phyloP scores from a whole-genome alignment of 83 land plant genomes.

The Isoetes engelmannii region DNA sequence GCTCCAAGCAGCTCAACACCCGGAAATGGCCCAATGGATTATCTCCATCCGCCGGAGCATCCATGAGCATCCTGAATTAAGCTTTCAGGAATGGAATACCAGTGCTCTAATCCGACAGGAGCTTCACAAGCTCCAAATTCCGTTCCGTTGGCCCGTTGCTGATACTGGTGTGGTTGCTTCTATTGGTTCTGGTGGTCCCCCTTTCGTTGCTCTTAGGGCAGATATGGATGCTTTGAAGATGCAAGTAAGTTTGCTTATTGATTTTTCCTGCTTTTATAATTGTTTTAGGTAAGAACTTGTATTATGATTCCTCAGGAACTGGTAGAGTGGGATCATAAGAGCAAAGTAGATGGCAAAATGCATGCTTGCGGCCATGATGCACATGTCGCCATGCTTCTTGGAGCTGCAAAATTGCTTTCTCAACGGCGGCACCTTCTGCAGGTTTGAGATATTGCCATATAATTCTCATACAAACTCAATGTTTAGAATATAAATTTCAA shows the following conservation, averaged over 20 bases:
- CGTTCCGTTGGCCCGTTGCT: conserved; percentile 46
- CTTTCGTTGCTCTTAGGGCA: conserved; percentile 62
- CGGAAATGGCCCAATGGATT: conserved; percentile 34
- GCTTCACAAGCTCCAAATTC: conserved; percentile 43
- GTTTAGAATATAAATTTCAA: too few relatives aligned
- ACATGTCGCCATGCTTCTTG: conserved; percentile 19
- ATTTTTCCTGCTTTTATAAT: too few relatives aligned
- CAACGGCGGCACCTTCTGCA: neutral
- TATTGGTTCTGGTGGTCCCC: conserved; percentile 45
- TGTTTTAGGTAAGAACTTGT: too few relatives aligned
- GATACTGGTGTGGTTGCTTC: conserved; percentile 54
- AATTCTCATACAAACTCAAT: too few relatives aligned
- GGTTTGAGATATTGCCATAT: too few relatives aligned
- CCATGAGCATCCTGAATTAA: conserved; percentile 60
- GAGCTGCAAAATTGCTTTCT: conserved; percentile 12
- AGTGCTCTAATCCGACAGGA: conserved; percentile 51
- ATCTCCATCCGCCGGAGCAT: conserved; percentile 38
- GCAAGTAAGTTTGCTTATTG: conserved; percentile 40
- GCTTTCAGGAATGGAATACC: conserved; percentile 55
- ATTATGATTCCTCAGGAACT: conserved; percentile 1
- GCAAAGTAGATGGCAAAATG: conserved; percentile 18
- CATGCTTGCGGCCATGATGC: conserved; percentile 25
- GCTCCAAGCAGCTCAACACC: conserved; percentile 24
- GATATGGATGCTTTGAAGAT: conserved; percentile 72
- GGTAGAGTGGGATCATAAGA: conserved; percentile 22